Conservation (phyloP, 1,284 basidiomycete species). For the Ustilago nuda region DNA sequence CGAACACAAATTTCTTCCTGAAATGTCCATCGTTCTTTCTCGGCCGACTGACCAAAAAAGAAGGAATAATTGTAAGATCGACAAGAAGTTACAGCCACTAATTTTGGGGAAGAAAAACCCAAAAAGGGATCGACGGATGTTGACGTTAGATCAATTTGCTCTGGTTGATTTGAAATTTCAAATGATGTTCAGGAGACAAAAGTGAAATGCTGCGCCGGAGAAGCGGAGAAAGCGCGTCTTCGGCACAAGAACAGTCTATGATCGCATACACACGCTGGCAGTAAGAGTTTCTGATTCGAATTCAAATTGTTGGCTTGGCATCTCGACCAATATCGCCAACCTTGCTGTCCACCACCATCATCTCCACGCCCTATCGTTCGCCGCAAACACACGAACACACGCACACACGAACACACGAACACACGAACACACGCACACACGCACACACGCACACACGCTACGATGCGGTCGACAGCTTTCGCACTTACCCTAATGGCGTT, state of each 20-base stretch:
- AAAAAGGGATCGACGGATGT: conserved; percentile 1
- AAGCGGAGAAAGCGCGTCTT: conserved; percentile 3
- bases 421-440: too few species aligned
- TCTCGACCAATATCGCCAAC: conserved; percentile 1
- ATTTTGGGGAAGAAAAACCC: background rate
- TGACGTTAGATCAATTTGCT: conserved; percentile 18
- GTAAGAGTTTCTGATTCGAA: background rate
- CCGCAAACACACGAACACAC: background rate
- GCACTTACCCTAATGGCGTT: conserved; percentile 36
- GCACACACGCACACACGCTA: background rate
- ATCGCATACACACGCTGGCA: background rate
- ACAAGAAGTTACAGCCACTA: background rate
- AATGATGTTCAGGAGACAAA: conserved; percentile 8
- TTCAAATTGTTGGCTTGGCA: conserved; percentile 1
- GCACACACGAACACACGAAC: too few species aligned
- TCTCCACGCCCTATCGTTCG: background rate
- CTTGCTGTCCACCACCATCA: conserved; percentile 2
- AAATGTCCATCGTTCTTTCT: conserved; percentile 9
- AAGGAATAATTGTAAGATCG: conserved; percentile 6
- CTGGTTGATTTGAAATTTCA: background rate
- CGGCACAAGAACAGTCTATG: background rate
- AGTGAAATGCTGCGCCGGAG: conserved; percentile 3
- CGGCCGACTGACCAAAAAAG: conserved; percentile 9
- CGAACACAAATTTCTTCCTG: conserved; percentile 7
- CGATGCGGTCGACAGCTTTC: conserved; percentile 32